These are phyloP conservation scores for Otatea glauca DNA, from an alignment of 176 grass and related monocot species.

Conservation along the genomic window DNA sequence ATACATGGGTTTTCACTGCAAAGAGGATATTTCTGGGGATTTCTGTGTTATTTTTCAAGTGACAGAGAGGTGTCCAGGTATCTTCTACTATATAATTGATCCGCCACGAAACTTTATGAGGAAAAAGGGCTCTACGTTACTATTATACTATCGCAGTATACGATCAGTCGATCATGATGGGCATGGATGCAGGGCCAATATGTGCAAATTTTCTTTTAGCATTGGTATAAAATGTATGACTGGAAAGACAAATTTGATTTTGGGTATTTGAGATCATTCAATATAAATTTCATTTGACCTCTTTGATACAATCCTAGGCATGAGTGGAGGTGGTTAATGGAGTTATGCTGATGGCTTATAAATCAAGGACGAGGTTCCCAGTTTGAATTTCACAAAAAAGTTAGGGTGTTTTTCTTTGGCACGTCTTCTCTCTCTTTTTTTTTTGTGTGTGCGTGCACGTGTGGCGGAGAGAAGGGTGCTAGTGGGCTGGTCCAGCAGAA, in stretches of 20 bases:
- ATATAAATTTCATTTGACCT: neutral
- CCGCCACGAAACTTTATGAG: neutral
- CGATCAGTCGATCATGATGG: neutral
- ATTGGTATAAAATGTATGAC: conserved; percentile 13
- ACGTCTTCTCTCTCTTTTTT: neutral
- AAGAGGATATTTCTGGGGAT: neutral
- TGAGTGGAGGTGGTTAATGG: neutral
- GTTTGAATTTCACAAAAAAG: neutral
- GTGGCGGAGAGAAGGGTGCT: neutral
- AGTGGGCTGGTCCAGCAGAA: neutral
- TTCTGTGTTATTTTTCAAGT: neutral
- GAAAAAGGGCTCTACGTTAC: neutral
- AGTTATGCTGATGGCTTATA: conserved; percentile 18
- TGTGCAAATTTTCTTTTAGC: neutral
- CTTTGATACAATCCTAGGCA: conserved; percentile 10
- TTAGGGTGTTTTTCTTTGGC: neutral
- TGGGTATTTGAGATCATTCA: neutral
- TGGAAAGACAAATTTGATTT: neutral
- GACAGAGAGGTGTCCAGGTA: neutral
- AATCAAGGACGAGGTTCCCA: neutral
- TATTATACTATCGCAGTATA: neutral
- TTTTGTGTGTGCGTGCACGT: rapidly evolving
- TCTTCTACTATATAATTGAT: neutral
- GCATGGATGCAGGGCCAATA: neutral
- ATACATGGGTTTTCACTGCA: neutral